phyloP scores from a whole-genome alignment of 2,329 filamentous ascomycete genomes.

The Stenocarpella maydis region DNA sequence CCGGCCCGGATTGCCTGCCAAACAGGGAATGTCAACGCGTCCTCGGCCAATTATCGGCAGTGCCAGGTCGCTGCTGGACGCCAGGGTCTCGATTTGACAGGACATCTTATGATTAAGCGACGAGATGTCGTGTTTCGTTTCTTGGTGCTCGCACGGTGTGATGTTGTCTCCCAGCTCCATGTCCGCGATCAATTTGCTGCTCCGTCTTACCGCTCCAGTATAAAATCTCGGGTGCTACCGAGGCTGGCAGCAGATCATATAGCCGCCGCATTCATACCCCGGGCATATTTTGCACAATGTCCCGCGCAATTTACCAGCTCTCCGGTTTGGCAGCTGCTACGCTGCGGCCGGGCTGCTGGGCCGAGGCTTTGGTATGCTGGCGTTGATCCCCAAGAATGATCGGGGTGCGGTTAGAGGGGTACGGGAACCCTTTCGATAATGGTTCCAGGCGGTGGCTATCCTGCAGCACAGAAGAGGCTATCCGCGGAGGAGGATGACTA shows the following conservation, averaged over 20 bases:
- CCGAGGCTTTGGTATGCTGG: constrained; percentile 6
- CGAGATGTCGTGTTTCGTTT: constrained; percentile 26
- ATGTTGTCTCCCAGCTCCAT: constrained; percentile 17
- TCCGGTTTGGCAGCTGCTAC: neutral
- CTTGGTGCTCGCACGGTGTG: constrained; percentile 26
- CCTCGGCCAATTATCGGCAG: constrained; percentile 20
- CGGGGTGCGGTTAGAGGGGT: neutral
- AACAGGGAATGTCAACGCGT: constrained; percentile 4
- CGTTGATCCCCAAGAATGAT: neutral
- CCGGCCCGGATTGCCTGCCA: constrained; percentile 8
- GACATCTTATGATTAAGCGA: constrained; percentile 31
- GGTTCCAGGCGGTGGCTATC: neutral
- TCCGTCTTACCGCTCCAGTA: constrained; percentile 10
- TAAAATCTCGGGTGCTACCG: constrained; percentile 24
- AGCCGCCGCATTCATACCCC: neutral
- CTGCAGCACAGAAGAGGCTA: neutral
- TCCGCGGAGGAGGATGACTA: neutral
- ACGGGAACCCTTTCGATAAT: neutral
- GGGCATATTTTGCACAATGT: neutral
- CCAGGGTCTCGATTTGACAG: constrained; percentile 12
- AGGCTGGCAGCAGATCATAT: constrained; percentile 18
- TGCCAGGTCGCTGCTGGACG: neutral
- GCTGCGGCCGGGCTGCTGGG: constrained; percentile 16
- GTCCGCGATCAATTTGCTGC: constrained; percentile 9
- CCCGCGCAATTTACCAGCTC: constrained; percentile 6